Conservation (phyloP, 2,329 filamentous ascomycete species). For the Cladosporium phlei region DNA sequence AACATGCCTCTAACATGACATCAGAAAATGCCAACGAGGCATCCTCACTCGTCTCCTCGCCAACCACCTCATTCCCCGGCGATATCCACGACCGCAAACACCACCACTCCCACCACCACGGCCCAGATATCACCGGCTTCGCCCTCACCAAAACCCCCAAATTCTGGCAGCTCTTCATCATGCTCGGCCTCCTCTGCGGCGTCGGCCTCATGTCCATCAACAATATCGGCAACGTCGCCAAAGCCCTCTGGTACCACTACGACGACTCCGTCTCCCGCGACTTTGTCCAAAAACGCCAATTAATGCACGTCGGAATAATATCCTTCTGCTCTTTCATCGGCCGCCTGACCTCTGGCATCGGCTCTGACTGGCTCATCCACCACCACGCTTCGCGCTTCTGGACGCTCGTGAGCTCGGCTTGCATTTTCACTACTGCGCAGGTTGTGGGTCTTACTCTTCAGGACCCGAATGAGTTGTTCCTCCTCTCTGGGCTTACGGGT, state of each 20-base stretch:
- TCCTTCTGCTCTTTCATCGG: slow-evolving; percentile 83
- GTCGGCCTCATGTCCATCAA: slow-evolving; percentile 99
- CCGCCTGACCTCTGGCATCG: slow-evolving; percentile 69
- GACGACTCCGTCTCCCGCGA: slow-evolving; percentile 67
- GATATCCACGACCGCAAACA: slow-evolving; percentile 45
- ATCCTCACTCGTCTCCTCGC: slow-evolving; percentile 69
- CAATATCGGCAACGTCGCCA: slow-evolving; percentile 86
- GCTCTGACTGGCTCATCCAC: slow-evolving; percentile 85
- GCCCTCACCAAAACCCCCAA: slow-evolving; percentile 65
- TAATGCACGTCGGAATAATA: slow-evolving; percentile 91
- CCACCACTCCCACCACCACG: slow-evolving; percentile 52
- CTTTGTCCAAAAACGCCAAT: slow-evolving; percentile 75
- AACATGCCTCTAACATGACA: neutral
- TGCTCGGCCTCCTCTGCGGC: slow-evolving; percentile 87
- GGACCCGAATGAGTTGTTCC: slow-evolving; percentile 69
- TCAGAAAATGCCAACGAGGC: slow-evolving; percentile 60
- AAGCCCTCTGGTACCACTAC: slow-evolving; percentile 82
- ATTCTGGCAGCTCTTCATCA: slow-evolving; percentile 86
- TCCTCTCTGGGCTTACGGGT: slow-evolving; percentile 79
- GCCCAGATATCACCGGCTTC: slow-evolving; percentile 87
- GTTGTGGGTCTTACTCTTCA: slow-evolving; percentile 67
- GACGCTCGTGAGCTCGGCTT: slow-evolving; percentile 75
- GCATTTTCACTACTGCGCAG: slow-evolving; percentile 76
- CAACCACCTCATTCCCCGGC: slow-evolving; percentile 47
- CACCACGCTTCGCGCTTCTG: slow-evolving; percentile 77